A percentile compares a stretch with the other conserved stretches of the same genome.
Conservation (phyloP, 2,329 filamentous ascomycete species). For the Eutypella sp. region DNA sequence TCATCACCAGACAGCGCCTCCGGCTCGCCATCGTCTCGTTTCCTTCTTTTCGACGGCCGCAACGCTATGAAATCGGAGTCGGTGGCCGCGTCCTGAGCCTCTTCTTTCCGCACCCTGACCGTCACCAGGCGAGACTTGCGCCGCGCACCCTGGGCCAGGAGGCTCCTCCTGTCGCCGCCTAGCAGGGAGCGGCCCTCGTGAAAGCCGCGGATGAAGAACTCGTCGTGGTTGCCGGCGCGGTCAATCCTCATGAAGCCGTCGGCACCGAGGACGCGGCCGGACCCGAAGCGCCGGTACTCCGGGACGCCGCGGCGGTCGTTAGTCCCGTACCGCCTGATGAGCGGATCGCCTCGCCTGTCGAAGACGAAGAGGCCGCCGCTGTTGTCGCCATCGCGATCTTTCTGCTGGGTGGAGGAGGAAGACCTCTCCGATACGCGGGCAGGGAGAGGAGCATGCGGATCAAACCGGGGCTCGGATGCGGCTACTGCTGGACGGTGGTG, state of each 20-base stretch:
- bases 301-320: conserved; percentile 70
- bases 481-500: conserved; percentile 5
- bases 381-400: conserved; percentile 4
- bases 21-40: conserved; percentile 23
- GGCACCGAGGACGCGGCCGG: conserved; percentile 67
- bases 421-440: conserved; percentile 10
- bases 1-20: conserved; percentile 41
- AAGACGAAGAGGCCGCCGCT: conserved; percentile 46
- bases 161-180: conserved; percentile 41
- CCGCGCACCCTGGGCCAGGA: conserved; percentile 38
- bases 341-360: conserved; percentile 71
- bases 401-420: not conserved
- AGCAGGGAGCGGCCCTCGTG: conserved; percentile 37
- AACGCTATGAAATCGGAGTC: conserved; percentile 47
- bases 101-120: conserved; percentile 34
- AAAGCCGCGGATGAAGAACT: conserved; percentile 45
- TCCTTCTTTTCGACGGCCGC: conserved; percentile 36
- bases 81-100: conserved; percentile 16
- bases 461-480: conserved; percentile 3
- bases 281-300: conserved; percentile 62
- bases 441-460: conserved; percentile 2
- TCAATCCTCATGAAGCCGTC: conserved; percentile 59
- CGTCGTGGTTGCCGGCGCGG: conserved; percentile 53
- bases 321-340: conserved; percentile 70
- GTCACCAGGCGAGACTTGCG: conserved; percentile 33